A percentile compares a stretch with the other conserved stretches of the same genome.
Conservation (phyloP, 148 eudicot genomes). For the Drosera capensis region DNA sequence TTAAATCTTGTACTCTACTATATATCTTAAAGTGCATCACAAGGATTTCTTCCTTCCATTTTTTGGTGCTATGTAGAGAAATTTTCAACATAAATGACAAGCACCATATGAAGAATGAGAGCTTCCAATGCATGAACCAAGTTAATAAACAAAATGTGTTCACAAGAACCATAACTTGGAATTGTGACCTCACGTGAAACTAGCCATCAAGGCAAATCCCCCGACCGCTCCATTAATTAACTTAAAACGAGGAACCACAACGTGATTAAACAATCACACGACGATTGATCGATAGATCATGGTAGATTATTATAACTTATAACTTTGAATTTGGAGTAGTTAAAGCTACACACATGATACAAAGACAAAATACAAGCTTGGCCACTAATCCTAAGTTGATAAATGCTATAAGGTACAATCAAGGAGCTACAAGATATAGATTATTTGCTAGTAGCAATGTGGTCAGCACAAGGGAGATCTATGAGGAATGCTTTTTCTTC, state of each 20-base stretch:
- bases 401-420: background rate
- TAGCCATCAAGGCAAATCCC: conserved; percentile 90
- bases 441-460: background rate
- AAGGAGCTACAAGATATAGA: background rate
- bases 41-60: too few species aligned
- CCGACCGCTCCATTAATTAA: conserved; percentile 83
- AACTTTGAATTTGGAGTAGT: background rate
- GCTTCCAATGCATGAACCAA: conserved; percentile 20
- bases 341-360: background rate
- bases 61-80: too few species aligned
- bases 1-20: too few species aligned
- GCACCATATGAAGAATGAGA: conserved; percentile 6
- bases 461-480: conserved; percentile 84
- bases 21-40: too few species aligned
- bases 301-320: background rate
- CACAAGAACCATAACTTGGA: conserved; percentile 65
- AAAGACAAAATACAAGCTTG: background rate
- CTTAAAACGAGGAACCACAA: conserved; percentile 17
- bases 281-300: background rate
- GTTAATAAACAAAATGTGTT: conserved; percentile 19
- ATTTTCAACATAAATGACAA: conserved; percentile 2
- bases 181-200: conserved; percentile 90
- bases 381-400: too few species aligned
- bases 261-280: background rate
- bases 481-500: conserved; percentile 91